phyloP scores from a whole-genome alignment of 345 rosid genomes.

The Eucalyptus curtisii region DNA sequence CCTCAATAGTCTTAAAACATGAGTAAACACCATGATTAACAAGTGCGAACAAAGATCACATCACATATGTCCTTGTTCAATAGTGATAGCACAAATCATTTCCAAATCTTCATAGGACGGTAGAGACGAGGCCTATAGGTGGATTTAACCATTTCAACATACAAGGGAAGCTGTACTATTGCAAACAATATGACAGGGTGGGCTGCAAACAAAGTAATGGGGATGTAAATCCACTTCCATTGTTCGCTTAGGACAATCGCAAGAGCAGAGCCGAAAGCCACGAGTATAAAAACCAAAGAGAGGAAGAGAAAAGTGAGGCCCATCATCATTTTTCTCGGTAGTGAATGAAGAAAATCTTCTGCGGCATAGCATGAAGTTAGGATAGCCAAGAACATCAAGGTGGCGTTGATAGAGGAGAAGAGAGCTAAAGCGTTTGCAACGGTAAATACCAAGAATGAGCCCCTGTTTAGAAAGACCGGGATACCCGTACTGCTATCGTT shows the following conservation, averaged over 20 bases:
- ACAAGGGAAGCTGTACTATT: background rate
- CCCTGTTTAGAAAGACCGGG: background rate
- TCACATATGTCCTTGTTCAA: background rate
- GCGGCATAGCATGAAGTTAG: background rate
- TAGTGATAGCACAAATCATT: background rate
- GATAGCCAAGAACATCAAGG: background rate
- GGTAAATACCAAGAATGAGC: background rate
- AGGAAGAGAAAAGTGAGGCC: background rate
- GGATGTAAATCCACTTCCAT: background rate
- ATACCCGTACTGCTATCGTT: background rate
- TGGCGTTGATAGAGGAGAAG: background rate
- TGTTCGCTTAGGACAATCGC: background rate
- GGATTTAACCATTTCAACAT: background rate
- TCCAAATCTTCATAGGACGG: background rate
- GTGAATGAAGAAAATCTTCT: background rate
- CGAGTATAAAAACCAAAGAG: background rate
- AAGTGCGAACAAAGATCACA: background rate
- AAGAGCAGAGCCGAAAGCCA: background rate
- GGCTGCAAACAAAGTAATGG: background rate
- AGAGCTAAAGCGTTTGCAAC: background rate
- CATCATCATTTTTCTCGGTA: background rate
- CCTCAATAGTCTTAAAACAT: background rate
- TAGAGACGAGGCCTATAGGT: background rate
- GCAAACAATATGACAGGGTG: background rate
- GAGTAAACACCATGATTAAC: background rate